Evolutionary conservation across 2,329 filamentous ascomycete species (phyloP).

Genomic region (Stagonosporopsis tanaceti): DNA sequence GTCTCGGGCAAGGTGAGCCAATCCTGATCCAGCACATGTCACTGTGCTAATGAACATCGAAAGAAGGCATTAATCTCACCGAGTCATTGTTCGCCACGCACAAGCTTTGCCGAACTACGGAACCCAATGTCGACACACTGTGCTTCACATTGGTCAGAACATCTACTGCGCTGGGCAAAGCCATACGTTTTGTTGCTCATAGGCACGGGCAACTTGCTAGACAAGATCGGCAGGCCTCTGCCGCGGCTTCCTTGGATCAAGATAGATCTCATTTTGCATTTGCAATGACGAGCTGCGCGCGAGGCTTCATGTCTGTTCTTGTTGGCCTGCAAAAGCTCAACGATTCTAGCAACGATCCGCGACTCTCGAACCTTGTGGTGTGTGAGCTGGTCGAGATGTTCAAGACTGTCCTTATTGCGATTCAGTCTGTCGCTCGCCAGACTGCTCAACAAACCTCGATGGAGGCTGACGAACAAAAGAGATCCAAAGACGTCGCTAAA

Average conservation of each 20-base stretch:
- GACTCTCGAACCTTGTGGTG: slow-evolving; percentile 34
- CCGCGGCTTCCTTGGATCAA: slow-evolving; percentile 27
- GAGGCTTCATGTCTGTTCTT: slow-evolving; percentile 44
- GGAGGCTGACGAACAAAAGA: slow-evolving; percentile 10
- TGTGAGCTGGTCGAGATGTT: slow-evolving; percentile 51
- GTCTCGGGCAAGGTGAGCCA: slow-evolving; percentile 33
- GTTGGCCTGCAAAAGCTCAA: slow-evolving; percentile 39
- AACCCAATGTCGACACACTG: slow-evolving; percentile 26
- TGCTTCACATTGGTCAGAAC: slow-evolving; percentile 38
- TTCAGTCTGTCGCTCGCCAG: slow-evolving; percentile 38
- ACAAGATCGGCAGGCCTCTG: slow-evolving; percentile 13
- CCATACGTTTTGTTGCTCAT: slow-evolving; percentile 33
- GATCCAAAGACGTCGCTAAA: slow-evolving; percentile 16
- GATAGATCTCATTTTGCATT: slow-evolving; percentile 38
- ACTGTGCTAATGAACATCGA: slow-evolving; percentile 13
- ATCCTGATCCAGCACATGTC: background rate
- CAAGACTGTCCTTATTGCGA: slow-evolving; percentile 41
- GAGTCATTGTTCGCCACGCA: slow-evolving; percentile 43
- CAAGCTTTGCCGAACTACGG: slow-evolving; percentile 33
- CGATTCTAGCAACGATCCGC: slow-evolving; percentile 18
- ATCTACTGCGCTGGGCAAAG: slow-evolving; percentile 32
- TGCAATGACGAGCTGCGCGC: slow-evolving; percentile 39
- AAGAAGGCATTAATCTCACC: slow-evolving; percentile 34
- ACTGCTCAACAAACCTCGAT: slow-evolving; percentile 21
- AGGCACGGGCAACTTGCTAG: slow-evolving; percentile 31